Percentiles rank a stretch among this genome's conserved stretches.
Evolutionary conservation across 2,329 filamentous ascomycete species (phyloP).

Genomic region (Coniochaeta ligniaria): DNA sequence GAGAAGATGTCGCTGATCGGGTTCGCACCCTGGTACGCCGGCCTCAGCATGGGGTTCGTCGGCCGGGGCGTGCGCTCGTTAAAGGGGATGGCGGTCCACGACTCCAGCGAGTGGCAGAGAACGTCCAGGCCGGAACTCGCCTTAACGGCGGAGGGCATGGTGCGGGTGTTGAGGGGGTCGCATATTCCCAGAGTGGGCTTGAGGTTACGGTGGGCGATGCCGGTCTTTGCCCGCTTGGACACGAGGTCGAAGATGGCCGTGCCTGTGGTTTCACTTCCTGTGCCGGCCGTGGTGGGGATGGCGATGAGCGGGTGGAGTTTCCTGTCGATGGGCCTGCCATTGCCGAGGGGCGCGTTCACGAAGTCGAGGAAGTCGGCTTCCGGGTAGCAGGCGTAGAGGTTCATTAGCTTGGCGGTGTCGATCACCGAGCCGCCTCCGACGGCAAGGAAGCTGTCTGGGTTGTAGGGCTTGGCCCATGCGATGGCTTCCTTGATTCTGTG

Average conservation of each 20-base stretch:
- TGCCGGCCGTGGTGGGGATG: constrained; percentile 79
- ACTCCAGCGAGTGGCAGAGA: constrained; percentile 89
- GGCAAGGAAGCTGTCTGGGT: constrained; percentile 83
- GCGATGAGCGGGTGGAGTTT: constrained; percentile 71
- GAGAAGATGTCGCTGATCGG: constrained; percentile 98
- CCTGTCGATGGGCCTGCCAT: constrained; percentile 67
- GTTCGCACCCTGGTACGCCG: constrained; percentile 95
- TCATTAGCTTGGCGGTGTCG: constrained; percentile 98
- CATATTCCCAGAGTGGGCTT: constrained; percentile 92
- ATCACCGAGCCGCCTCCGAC: constrained; percentile 93
- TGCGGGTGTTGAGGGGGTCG: constrained; percentile 81
- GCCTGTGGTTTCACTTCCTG: constrained; percentile 89
- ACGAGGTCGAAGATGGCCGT: constrained; percentile 98
- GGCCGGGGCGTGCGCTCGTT: constrained; percentile 78
- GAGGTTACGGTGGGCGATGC: constrained; percentile 88
- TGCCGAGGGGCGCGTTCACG: constrained; percentile 89
- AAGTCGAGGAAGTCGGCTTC: constrained; percentile 96
- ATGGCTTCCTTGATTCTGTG: constrained; percentile 80
- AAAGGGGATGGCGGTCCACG: constrained; percentile 96
- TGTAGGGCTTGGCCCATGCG: constrained; percentile 71
- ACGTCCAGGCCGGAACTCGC: constrained; percentile 90
- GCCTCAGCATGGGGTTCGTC: constrained; percentile 79
- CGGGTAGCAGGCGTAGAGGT: constrained; percentile 84
- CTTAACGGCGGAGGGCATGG: constrained; percentile 93
- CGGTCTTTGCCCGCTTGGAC: constrained; percentile 84